phyloP scores from a whole-genome alignment of 2,329 filamentous ascomycete species.

The Bretziella fagacearum region DNA sequence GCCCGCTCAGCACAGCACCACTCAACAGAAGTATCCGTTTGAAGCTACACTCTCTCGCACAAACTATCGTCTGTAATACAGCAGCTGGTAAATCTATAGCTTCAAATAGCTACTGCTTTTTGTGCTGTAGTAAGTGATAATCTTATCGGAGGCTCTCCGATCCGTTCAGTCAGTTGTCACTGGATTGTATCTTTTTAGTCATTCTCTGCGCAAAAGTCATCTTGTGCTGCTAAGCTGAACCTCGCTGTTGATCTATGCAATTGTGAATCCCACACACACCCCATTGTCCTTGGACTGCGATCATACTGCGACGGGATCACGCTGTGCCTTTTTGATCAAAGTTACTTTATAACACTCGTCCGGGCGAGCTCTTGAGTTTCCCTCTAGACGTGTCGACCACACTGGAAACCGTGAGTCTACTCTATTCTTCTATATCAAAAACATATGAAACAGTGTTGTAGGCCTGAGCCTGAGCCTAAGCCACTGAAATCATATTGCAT shows the following conservation, averaged over 20 bases:
- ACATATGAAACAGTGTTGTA: background rate
- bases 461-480: background rate
- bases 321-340: background rate
- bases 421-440: background rate
- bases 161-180: background rate
- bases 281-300: too few species aligned
- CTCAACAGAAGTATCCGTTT: background rate
- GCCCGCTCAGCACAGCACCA: background rate
- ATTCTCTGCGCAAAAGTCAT: background rate
- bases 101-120: background rate
- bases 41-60: background rate
- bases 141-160: background rate
- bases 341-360: background rate
- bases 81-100: background rate
- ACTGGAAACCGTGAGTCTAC: background rate
- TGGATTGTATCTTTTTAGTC: background rate
- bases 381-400: background rate
- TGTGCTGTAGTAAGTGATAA: background rate
- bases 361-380: background rate
- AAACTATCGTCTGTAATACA: background rate
- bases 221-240: background rate
- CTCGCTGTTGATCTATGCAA: background rate
- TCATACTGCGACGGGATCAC: too few species aligned
- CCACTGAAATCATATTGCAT: background rate
- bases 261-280: too few species aligned